phyloP scores from a whole-genome alignment of 768 basidiomycete species.

The Antrodiella citrinella region DNA sequence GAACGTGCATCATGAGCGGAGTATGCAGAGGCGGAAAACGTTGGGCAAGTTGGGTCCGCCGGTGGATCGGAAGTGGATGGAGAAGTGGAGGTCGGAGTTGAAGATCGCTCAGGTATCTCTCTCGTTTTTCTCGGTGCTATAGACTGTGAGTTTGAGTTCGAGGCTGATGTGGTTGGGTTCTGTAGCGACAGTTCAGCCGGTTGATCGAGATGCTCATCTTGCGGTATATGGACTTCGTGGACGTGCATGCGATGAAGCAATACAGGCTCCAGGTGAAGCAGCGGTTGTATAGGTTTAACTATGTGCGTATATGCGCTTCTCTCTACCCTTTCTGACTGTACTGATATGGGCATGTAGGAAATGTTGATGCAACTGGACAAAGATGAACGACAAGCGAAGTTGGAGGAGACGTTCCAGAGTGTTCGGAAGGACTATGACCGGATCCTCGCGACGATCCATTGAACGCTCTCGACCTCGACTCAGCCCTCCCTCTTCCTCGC shows the following conservation, averaged over 20 bases:
- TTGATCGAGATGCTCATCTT: constrained; percentile 88
- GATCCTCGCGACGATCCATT: constrained; percentile 50
- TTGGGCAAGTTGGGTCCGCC: constrained; percentile 70
- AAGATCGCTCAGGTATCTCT: constrained; percentile 77
- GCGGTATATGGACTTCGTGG: constrained; percentile 53
- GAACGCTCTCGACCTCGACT: no score
- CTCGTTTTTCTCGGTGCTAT: constrained; percentile 1
- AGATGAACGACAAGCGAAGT: constrained; percentile 77
- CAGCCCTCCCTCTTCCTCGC: no score
- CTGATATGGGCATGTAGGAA: constrained; percentile 43
- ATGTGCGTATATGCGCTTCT: constrained; percentile 42
- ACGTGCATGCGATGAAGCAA: constrained; percentile 46
- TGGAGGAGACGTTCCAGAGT: constrained; percentile 88
- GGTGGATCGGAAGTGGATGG: constrained; percentile 66
- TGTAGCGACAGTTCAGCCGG: constrained; percentile 87
- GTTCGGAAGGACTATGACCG: constrained; percentile 82
- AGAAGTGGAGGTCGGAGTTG: constrained; percentile 70
- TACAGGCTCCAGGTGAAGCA: constrained; percentile 93
- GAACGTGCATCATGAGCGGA: constrained; percentile 27
- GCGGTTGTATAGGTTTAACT: constrained; percentile 91
- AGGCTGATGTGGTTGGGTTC: constrained; percentile 4
- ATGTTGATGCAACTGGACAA: constrained; percentile 82
- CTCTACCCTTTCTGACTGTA: neutral
- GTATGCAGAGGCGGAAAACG: constrained; percentile 25
- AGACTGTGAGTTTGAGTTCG: neutral